Conservation (phyloP, 306 rosid species). For the Sicyos edulis region DNA sequence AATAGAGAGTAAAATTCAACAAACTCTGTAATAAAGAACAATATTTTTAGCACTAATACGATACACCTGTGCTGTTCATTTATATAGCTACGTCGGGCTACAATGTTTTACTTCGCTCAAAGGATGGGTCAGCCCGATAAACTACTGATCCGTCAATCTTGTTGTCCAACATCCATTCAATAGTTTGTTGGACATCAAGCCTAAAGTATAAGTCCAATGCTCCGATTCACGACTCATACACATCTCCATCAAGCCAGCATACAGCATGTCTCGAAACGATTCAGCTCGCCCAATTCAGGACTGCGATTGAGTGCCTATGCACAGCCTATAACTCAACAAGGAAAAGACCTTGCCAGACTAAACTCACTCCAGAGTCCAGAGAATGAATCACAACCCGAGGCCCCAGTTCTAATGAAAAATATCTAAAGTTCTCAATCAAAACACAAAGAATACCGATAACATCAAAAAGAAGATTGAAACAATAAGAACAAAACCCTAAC, state of each 20-base stretch:
- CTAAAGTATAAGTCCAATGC: background rate
- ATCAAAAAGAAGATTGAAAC: background rate
- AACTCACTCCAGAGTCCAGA: slow-evolving; percentile 2
- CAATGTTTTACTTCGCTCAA: background rate
- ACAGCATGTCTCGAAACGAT: background rate
- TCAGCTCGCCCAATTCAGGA: background rate
- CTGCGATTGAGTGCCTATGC: background rate
- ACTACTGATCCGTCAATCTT: background rate
- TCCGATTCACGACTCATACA: background rate
- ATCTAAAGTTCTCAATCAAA: background rate
- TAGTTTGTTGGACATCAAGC: background rate
- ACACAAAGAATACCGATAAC: background rate
- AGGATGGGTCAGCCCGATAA: no score
- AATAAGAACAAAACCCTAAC: background rate
- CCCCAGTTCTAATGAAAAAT: background rate
- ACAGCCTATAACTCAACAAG: background rate
- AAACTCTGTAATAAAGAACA: background rate
- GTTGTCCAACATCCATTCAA: background rate
- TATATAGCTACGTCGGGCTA: background rate
- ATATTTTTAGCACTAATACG: background rate
- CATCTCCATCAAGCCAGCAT: background rate
- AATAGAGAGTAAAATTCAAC: background rate
- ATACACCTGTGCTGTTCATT: background rate
- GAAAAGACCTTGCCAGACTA: background rate
- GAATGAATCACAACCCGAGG: background rate